Evolutionary conservation across 768 basidiomycete species (phyloP), one percentile per base, ranked within the genome.

Genomic region (Kockovaella imperatae): DNA sequence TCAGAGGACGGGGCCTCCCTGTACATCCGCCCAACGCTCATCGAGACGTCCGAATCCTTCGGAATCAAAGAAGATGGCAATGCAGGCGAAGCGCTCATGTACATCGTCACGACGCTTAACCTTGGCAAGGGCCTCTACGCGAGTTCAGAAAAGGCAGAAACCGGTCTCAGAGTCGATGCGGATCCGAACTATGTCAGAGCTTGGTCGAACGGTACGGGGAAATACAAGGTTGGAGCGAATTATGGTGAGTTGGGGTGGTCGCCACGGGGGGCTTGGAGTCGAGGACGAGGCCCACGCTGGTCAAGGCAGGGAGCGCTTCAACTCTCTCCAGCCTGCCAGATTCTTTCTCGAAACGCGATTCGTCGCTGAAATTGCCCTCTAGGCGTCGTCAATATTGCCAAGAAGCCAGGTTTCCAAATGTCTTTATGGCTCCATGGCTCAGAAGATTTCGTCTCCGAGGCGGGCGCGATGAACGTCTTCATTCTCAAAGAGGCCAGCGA

Each of bases 161-260:
- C 90, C 69, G 87, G 89, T 17, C 78, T 93, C 42, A 79, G 85
- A 13, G 76, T 91, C 44, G 81, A 86, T 50, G 88, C 84, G 0
- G 87, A 86, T 2, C 86, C 83, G 1, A 80, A 87, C 62, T 83
- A 79, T 62, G 82, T 87, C 36, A 83, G 89, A 44, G 87, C 89
- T 13, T 81, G 83, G 47, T 87, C 87, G 4, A 87, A 90, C 64
- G 89, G 89, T 79, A 91, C 87, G 26, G 89, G 89, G 24, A 83
- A 83, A 11, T 90, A 75, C 75, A 93, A 93, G 73, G 72, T 87
- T 7, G 83, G 82, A 0, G 68, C 80, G 14, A 70, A 70, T 42
- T 69, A 66, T 38, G 64, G 64, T 62, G 50, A 46, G 58, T 57
- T 14, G 18, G 13, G 28, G 11, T 6, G 40, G 8, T 45, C 5